phyloP scores from a whole-genome alignment of 2,329 filamentous ascomycete species.

The Graphilbum ipis-grandicollis region DNA sequence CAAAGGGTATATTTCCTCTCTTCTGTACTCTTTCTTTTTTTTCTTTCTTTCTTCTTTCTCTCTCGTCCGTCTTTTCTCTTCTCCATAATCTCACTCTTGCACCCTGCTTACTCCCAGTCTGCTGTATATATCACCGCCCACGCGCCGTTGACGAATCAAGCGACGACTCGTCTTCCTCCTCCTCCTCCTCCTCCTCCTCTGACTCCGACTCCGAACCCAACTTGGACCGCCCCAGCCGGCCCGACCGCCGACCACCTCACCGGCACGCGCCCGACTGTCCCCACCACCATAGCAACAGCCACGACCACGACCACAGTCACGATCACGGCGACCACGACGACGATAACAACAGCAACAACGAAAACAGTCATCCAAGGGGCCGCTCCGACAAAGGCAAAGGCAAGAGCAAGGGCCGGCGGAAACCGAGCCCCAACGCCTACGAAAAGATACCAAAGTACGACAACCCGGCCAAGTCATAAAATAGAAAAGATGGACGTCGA shows the following conservation, averaged over 20 bases:
- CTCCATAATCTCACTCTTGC: too few species aligned
- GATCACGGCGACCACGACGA: slow-evolving; percentile 17
- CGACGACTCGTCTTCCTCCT: slow-evolving; percentile 45
- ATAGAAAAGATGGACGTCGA: too few species aligned
- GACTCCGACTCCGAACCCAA: slow-evolving; percentile 34
- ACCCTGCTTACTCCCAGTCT: slow-evolving; percentile 45
- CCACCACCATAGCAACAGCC: slow-evolving; percentile 16
- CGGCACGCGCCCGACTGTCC: slow-evolving; percentile 17
- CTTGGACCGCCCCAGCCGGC: slow-evolving; percentile 11
- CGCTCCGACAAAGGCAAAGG: slow-evolving; percentile 10
- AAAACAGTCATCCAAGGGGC: neutral
- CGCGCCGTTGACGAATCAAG: slow-evolving; percentile 70
- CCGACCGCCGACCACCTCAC: slow-evolving; percentile 12
- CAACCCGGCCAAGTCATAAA: slow-evolving; percentile 20
- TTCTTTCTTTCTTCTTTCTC: too few species aligned
- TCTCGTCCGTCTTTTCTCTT: too few species aligned
- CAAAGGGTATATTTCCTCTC: slow-evolving; percentile 53
- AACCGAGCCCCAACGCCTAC: slow-evolving; percentile 64
- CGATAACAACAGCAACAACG: slow-evolving; percentile 12
- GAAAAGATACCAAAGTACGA: slow-evolving; percentile 44
- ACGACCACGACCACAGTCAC: slow-evolving; percentile 22
- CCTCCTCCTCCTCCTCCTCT: slow-evolving; percentile 32
- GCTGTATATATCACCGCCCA: slow-evolving; percentile 92
- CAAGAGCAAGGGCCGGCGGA: slow-evolving; percentile 25
- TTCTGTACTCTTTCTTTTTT: too few species aligned